These are phyloP conservation scores for Rhizomucor pusillus DNA, from an alignment of 371 early-diverging fungal genomes.

Conservation along the genomic window DNA sequence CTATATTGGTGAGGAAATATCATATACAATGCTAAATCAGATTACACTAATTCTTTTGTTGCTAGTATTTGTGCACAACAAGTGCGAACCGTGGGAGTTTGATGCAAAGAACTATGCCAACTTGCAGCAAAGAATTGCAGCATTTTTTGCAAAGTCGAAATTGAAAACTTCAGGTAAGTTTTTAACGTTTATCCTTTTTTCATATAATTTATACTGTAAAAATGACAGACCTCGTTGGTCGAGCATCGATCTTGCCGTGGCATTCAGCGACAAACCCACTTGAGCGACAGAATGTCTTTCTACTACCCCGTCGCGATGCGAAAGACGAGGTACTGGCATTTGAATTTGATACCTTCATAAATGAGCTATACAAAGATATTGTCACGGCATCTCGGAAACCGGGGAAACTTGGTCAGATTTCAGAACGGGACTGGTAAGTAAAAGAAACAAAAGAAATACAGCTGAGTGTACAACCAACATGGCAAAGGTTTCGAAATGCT, in stretches of 20 bases:
- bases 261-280: too few relatives aligned
- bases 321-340: too few relatives aligned
- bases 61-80: conserved; percentile 51
- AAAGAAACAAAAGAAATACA: background rate
- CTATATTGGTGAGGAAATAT: conserved; percentile 28
- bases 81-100: conserved; percentile 32
- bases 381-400: conserved; percentile 29
- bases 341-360: too few relatives aligned
- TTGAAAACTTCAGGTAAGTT: conserved; percentile 40
- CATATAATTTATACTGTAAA: too few relatives aligned
- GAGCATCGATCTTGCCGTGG: too few relatives aligned
- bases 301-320: too few relatives aligned
- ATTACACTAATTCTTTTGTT: background rate
- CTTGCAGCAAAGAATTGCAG: conserved; percentile 17
- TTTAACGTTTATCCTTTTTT: too few relatives aligned
- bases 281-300: too few relatives aligned
- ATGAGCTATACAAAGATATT: too few relatives aligned
- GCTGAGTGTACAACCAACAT: too few relatives aligned
- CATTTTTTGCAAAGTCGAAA: conserved; percentile 35
- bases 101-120: conserved; percentile 20
- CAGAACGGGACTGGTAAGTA: conserved; percentile 51
- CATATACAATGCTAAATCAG: background rate
- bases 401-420: conserved; percentile 47
- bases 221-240: too few relatives aligned
- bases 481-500: conserved; percentile 43